Evolutionary conservation across 495 filamentous ascomycete species (phyloP), one percentile per base, ranked within the genome.

Genomic region (Xylaria palmicola): DNA sequence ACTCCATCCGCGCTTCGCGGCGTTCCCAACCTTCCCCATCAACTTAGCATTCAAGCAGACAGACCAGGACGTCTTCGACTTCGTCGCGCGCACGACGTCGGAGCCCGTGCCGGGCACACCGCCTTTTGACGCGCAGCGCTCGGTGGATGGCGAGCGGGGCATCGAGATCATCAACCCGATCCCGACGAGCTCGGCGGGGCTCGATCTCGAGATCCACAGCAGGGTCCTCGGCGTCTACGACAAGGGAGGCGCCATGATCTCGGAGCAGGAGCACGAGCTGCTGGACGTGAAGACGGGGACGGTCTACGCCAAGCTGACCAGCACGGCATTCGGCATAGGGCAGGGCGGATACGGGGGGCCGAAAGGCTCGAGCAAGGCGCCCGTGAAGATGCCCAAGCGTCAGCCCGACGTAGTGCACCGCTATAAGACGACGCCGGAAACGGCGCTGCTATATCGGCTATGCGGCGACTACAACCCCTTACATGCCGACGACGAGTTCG

Each of bases 401-500:
- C 53, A 26, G 19, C 68, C 70, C 17, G 70, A 73, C 47, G 68
- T 60, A 0, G 57, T 71, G 20, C 49, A 65, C 56, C 51, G 57
- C 10, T 71, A 64, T 43, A 43, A 64, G 36, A 73, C 70, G 7
- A 64, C 45, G 15, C 66, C 58, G 20, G 70, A 73, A 55, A 63
- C 59, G 43, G 59, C 63, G 13, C 53, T 71, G 20, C 44, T 73
- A n/a, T 73, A 73, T 40, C 58, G 70, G n/a, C 54, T 73, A n/a
- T 71, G 68, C 45, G 70, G 70, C 6, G 70, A 73, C 53, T 73
- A 69, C 45, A 73, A 73, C 48, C 70, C 70, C 0, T 54, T 73
- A 49, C 70, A 73, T 62, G 68, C 66, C 1, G 70, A 73, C 53
- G 68, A 71, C 24, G 62, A 62, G 7, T 71, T 68, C 59, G 70